These are phyloP conservation scores for Jackrogersella multiformis DNA, from an alignment of 495 filamentous ascomycete species.

Conservation along the genomic window DNA sequence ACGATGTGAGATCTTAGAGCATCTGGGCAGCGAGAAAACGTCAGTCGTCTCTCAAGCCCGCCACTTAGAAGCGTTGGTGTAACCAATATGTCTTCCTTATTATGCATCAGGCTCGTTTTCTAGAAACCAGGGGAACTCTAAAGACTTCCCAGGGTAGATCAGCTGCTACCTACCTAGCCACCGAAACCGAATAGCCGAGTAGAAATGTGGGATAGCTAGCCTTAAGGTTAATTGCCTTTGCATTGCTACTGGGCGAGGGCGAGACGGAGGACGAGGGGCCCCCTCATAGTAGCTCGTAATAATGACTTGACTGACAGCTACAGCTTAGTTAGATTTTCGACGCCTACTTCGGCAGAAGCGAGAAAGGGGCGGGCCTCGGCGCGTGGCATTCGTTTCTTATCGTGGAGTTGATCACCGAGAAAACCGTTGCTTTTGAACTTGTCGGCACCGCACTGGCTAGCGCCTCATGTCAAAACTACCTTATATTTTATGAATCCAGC, in stretches of 20 bases:
- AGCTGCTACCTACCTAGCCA: conserved; percentile 25
- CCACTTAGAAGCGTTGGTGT: conserved; percentile 32
- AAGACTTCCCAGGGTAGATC: conserved; percentile 36
- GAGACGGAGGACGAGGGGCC: no score
- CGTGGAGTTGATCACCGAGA: conserved; percentile 31
- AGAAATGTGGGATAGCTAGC: conserved; percentile 32
- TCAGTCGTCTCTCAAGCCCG: conserved; percentile 32
- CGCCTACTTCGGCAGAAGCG: conserved; percentile 42
- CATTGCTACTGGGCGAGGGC: conserved; percentile 12
- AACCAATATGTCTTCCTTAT: conserved; percentile 32
- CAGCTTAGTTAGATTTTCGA: conserved; percentile 30
- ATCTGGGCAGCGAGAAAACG: conserved; percentile 33
- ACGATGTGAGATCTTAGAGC: conserved; percentile 38
- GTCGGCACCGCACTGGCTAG: conserved; percentile 36
- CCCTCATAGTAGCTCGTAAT: conserved; percentile 11
- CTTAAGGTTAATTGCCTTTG: conserved; percentile 34
- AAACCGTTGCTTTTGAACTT: conserved; percentile 43
- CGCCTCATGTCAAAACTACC: conserved; percentile 28
- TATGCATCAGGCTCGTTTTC: conserved; percentile 28
- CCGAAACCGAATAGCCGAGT: conserved; percentile 41
- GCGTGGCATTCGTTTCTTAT: conserved; percentile 36
- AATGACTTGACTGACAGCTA: conserved; percentile 16
- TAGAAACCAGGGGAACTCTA: conserved; percentile 34
- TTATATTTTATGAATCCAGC: conserved; percentile 18
- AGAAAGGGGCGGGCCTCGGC: conserved; percentile 26